Base-by-base conservation (phyloP, 305 asterid species). In the Salvia sclarea region DNA sequence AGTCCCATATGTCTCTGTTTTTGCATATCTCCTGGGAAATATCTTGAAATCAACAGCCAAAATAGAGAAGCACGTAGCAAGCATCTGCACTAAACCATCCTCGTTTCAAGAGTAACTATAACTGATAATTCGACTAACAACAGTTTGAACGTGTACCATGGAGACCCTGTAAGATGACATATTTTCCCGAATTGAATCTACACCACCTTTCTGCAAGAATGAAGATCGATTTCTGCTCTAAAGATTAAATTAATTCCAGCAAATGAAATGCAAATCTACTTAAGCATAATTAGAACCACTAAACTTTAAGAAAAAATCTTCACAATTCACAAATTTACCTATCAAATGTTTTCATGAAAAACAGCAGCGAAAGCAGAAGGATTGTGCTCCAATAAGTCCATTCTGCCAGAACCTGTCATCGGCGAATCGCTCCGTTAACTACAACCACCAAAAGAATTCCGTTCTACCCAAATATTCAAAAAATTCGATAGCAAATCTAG, bases 31-130 rank as follows among this genome's bases (percentile, higher is more conserved):
- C 76, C 95, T 84, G 50, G 97, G 98, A 79, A 91, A 93, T 75
- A 93, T 87, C 79, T 83, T 84, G 85, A 90, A 93, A 79, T 91
- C 98, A 75, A 93, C 97, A 69, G 96, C 97, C 86, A 93, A 75
- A 76, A 93, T 90, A 77, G 92, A 83, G 69, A 84, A 5, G 79
- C 91, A 88, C 8, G 97, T 87, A 70, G 41, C 65, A 69, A 94
- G 84, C 92, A 90, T 83, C 97, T 93, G 96, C 92, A 81, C 59
- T 53, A 66, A 69, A 55, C 61, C 59, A 33, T 35, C 62, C 69
- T 73, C 37, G 64, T 38, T 14, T 40, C 52, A 66, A 41, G 54
- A 73, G 70, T 67, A 75, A 31, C 38, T 45, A 59, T 59, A 37
- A 66, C 50, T 63, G 72, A 70, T 68, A 1, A 71, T 48, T 43